phyloP scores from a whole-genome alignment of 768 basidiomycete species.

The Leccinum olivaceopallidum region DNA sequence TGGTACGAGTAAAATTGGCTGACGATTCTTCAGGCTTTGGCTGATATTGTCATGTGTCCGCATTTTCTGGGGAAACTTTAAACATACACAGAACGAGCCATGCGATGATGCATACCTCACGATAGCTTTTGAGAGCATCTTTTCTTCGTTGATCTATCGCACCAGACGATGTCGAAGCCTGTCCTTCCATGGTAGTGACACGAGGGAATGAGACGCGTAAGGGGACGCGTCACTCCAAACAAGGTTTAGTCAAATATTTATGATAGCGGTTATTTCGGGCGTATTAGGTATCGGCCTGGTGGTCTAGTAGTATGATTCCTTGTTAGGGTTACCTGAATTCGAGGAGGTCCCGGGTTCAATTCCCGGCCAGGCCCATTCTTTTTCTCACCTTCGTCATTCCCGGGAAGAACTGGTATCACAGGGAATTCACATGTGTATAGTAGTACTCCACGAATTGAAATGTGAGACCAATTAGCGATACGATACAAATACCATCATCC shows the following conservation, averaged over 20 bases:
- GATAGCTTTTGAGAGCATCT: constrained; percentile 74
- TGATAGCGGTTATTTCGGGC: not conserved
- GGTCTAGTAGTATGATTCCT: constrained; percentile 58
- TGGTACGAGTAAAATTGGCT: constrained; percentile 32
- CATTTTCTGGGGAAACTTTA: constrained; percentile 74
- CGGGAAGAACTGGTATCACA: too few relatives aligned
- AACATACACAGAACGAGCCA: not conserved
- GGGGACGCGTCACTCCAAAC: constrained; percentile 29
- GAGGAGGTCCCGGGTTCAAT: constrained; percentile 65
- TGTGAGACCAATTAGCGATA: constrained; percentile 14
- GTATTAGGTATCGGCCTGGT: constrained; percentile 37
- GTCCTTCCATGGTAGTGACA: constrained; percentile 29
- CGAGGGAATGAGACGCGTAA: constrained; percentile 12
- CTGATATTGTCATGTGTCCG: constrained; percentile 85
- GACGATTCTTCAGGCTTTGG: constrained; percentile 88
- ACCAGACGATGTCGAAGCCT: constrained; percentile 52
- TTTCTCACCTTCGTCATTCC: not conserved
- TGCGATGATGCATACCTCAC: constrained; percentile 52
- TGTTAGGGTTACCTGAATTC: constrained; percentile 45
- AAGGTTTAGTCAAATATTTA: not conserved
- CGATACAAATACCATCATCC: constrained; percentile 10
- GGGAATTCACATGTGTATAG: too few relatives aligned
- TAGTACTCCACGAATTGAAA: not conserved
- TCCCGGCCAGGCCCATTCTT: constrained; percentile 48
- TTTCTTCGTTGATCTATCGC: constrained; percentile 69